Base-by-base conservation (phyloP, 2,329 filamentous ascomycete species). In the Monilinia fructicola region DNA sequence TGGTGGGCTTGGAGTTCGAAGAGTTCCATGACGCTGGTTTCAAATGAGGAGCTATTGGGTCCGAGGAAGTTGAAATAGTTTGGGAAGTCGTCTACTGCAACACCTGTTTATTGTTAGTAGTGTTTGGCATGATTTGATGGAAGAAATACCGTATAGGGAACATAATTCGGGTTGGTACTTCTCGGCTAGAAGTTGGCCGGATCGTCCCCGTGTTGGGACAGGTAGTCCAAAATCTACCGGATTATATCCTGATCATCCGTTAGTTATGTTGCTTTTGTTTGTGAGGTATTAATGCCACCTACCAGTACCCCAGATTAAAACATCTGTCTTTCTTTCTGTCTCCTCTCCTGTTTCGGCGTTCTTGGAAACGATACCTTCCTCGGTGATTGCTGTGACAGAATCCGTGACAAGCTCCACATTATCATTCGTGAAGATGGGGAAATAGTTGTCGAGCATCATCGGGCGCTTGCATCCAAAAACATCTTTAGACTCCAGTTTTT, bases 351-450 rank as follows among this genome's bases (percentile, higher is more conserved):
- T 52, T 52, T 52, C 12, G 1, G 18, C 28, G n/a, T 61, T 23
- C 58, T 26, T 48, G 1, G 44, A 61, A 31, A 52, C n/a, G 21
- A 61, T 35, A 5, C 42, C 18, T 23, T 26, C n/a, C 18, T 50
- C 18, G 3, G 21, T 52, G 21, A 61, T 46, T 50, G 11, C 44
- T 10, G 28, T 38, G n/a, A 61, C 44, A 11, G 18, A n/a, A 52
- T 61, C 58, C 18, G 58, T 61, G 10, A 61, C 28, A 61, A 61
- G 58, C 31, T 61, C 18, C n/a, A 61, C 58, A 26, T 61, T 61
- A 6, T 61, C 28, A 7, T 61, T 61, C 1, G 23, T 26, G 14
- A 61, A 61, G 14, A 61, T 38, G 23, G 58, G 21, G 18, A 48
- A 61, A 23, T 61, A 61, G 16, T 61, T 61, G n/a, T 38, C 28